Evolutionary conservation across 208 protist species (phyloP), one percentile per base, ranked within the genome.

Genomic region (Crithidia sp.): DNA sequence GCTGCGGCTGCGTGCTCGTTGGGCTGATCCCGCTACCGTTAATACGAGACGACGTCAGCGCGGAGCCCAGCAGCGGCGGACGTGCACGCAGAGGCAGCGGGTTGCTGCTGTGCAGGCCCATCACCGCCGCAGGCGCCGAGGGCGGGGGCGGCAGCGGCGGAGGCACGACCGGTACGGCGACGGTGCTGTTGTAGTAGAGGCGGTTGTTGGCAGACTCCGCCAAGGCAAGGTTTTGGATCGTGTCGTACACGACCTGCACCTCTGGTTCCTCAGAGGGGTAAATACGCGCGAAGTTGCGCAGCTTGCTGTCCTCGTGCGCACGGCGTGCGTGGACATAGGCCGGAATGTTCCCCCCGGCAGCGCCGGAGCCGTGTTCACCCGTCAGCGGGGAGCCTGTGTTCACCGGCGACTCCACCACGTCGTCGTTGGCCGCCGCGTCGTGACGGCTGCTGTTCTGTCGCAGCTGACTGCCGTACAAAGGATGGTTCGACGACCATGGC

Each of bases 241-340:
- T 84, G 17, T 95, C 83, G 73, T 96, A 97, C 45, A 93, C 67
- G 5, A 81, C 19, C 69, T 93, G 84, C 65, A 88, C 65, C 58
- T 89, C 88, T 2, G 59, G n/a, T 58, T 94, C 76, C 13, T 62
- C 47, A 2, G 86, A 83, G 13, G 94, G 94, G 65, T 94, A 97
- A 72, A 96, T 88, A 52, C 94, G 88, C 14, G 64, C 63, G 75
- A 93, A 97, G 78, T 94, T 86, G 41, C 75, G 67, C 56, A 96
- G 76, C 64, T 93, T 93, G 40, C 74, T 78, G 78, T 97, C 94
- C 73, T 97, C 91, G 37, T 72, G 68, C 17, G 58, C 57, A 37
- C 76, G 71, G 12, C 76, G 80, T 19, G 69, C 44, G 39, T 67
- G 65, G 16, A 81, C 68, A 63, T 82, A 82, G 12, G 64, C 2